Percentiles rank a stretch among this genome's conserved stretches.
phyloP scores from a whole-genome alignment of 169 alveolate genomes.

The Eimeria praecox region DNA sequence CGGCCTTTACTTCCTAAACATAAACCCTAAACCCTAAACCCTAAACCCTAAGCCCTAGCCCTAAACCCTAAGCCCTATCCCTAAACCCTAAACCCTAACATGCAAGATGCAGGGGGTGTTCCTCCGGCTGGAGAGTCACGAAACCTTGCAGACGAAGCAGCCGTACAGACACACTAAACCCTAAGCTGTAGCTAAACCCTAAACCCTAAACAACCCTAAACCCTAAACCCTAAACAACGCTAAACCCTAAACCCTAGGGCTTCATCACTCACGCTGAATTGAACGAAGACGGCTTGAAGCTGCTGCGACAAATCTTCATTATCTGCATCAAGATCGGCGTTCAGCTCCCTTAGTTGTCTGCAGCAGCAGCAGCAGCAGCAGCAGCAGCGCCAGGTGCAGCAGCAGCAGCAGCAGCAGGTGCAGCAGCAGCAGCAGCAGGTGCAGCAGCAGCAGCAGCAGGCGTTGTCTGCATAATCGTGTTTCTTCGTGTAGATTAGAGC shows the following conservation, averaged over 20 bases:
- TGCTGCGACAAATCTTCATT: slow-evolving; percentile 85
- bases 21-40: slow-evolving; percentile 49
- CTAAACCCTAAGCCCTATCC: too few species aligned
- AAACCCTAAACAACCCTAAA: slow-evolving; percentile 9
- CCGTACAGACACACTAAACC: not conserved
- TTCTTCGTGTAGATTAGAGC: not conserved
- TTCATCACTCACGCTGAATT: slow-evolving; percentile 71
- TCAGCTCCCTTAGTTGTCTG: slow-evolving; percentile 85
- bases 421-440: not conserved
- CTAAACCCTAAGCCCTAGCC: not conserved
- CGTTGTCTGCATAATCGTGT: not conserved
- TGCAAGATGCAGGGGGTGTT: not conserved
- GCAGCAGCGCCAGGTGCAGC: not conserved
- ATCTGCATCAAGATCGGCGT: slow-evolving; percentile 86
- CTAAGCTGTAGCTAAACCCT: slow-evolving; percentile 14
- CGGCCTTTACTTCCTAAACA: slow-evolving; percentile 40
- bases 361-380: slow-evolving; percentile 14
- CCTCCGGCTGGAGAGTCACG: not conserved
- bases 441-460: not conserved
- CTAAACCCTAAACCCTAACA: not conserved
- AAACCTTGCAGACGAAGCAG: not conserved
- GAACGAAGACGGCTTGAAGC: slow-evolving; percentile 82
- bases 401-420: not conserved
- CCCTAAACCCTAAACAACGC: slow-evolving; percentile 25
- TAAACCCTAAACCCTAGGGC: slow-evolving; percentile 30